Conservation (phyloP, 306 rosid species). For the Crataegus laevigata region DNA sequence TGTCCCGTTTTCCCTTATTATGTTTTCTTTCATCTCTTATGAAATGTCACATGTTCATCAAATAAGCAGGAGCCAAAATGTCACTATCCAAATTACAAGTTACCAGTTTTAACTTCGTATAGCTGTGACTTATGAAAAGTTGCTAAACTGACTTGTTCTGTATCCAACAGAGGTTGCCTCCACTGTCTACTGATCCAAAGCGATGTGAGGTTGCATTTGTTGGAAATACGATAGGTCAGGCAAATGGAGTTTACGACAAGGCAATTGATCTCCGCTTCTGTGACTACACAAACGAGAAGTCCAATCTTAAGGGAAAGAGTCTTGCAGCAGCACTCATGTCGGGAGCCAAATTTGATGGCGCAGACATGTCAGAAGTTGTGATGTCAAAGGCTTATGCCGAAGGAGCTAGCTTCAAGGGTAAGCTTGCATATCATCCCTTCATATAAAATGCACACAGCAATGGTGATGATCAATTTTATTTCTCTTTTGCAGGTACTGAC, state of each 20-base stretch:
- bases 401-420: slow-evolving; percentile 88
- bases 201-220: slow-evolving; percentile 84
- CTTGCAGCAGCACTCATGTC: slow-evolving; percentile 96
- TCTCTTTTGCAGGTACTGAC: slow-evolving; percentile 52
- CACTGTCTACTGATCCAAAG: slow-evolving; percentile 77
- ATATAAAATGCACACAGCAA: background rate
- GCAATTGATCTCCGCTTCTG: slow-evolving; percentile 87
- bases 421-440: background rate
- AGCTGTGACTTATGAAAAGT: background rate
- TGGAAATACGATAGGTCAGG: slow-evolving; percentile 94
- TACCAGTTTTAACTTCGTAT: background rate
- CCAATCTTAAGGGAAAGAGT: slow-evolving; percentile 79
- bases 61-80: background rate
- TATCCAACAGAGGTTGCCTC: slow-evolving; percentile 77
- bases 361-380: slow-evolving; percentile 91
- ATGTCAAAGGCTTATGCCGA: slow-evolving; percentile 97
- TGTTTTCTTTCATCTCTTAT: background rate
- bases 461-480: background rate
- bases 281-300: slow-evolving; percentile 71
- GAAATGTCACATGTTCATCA: background rate
- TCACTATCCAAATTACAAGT: background rate
- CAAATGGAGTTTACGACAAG: slow-evolving; percentile 94
- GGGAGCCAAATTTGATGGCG: slow-evolving; percentile 93
- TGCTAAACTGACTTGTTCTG: background rate
- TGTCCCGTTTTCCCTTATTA: background rate